phyloP scores from a whole-genome alignment of 768 basidiomycete species.

The Amanita jacksonii region DNA sequence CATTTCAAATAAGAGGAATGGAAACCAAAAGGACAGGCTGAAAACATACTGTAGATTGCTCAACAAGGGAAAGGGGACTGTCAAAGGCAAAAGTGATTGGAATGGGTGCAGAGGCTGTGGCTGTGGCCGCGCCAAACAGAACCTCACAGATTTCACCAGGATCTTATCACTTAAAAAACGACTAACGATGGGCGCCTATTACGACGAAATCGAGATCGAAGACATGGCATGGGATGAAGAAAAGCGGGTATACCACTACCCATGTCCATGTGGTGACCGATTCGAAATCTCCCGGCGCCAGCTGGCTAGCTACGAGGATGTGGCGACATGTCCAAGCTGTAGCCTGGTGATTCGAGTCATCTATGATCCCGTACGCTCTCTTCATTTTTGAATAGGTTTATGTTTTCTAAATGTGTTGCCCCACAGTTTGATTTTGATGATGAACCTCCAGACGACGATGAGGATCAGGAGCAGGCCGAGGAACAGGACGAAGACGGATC shows the following conservation, averaged over 20 bases:
- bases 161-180: no score
- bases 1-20: no score
- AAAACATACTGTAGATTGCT: no score
- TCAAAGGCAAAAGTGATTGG: no score
- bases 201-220: slow-evolving; percentile 97
- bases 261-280: slow-evolving; percentile 95
- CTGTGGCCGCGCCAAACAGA: no score
- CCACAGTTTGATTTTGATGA: slow-evolving; percentile 78
- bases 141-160: no score
- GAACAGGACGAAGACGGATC: slow-evolving; percentile 26
- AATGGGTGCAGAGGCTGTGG: no score
- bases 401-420: slow-evolving; percentile 7
- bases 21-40: no score
- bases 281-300: slow-evolving; percentile 90
- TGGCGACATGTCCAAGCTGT: slow-evolving; percentile 94
- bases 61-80: no score
- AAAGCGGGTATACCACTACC: slow-evolving; percentile 86
- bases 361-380: slow-evolving; percentile 78
- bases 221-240: slow-evolving; percentile 88
- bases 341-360: slow-evolving; percentile 88
- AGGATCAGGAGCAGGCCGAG: slow-evolving; percentile 30
- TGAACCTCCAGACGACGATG: slow-evolving; percentile 49
- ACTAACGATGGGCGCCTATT: slow-evolving; percentile 65
- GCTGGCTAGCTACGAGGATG: slow-evolving; percentile 83
- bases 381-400: slow-evolving; percentile 7